A percentile compares a stretch with the other conserved stretches of the same genome.
These are phyloP conservation scores for Schwanniomyces etchellsii DNA, from an alignment of 1,139 yeast genomes.

Conservation along the genomic window DNA sequence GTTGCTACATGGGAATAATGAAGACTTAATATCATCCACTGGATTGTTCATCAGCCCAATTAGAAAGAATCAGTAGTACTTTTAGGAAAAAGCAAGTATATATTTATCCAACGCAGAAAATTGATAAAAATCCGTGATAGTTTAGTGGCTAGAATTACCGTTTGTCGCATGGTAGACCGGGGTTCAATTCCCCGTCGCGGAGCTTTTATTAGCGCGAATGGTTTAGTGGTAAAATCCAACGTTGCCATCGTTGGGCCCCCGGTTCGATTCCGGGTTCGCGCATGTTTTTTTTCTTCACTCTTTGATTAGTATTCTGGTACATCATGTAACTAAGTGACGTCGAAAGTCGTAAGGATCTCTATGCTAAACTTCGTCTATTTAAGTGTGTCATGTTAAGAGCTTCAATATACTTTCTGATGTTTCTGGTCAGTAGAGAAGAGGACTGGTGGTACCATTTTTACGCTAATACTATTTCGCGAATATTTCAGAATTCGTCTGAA, in stretches of 20 bases:
- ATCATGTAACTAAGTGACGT: no score
- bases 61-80: no score
- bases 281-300: slow-evolving; percentile 7
- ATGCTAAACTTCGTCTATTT: background rate
- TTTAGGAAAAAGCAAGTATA: no score
- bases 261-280: slow-evolving; percentile 16
- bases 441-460: no score
- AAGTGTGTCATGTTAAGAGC: slow-evolving; percentile 1
- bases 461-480: no score
- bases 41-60: no score
- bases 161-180: slow-evolving; percentile 62
- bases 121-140: slow-evolving; percentile 31
- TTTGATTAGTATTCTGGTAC: background rate
- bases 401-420: background rate
- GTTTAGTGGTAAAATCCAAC: slow-evolving; percentile 16
- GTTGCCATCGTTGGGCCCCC: slow-evolving; percentile 16
- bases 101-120: no score
- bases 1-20: no score
- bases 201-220: slow-evolving; percentile 23
- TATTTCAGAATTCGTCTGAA: no score
- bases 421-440: no score
- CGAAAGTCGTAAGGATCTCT: background rate
- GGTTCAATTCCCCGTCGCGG: slow-evolving; percentile 71
- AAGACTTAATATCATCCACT: no score
- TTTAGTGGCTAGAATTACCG: slow-evolving; percentile 47